Percentiles rank a stretch among this genome's conserved stretches.
These are phyloP conservation scores for Fraxinus angustifolia DNA, from an alignment of 305 asterid genomes.

Conservation along the genomic window DNA sequence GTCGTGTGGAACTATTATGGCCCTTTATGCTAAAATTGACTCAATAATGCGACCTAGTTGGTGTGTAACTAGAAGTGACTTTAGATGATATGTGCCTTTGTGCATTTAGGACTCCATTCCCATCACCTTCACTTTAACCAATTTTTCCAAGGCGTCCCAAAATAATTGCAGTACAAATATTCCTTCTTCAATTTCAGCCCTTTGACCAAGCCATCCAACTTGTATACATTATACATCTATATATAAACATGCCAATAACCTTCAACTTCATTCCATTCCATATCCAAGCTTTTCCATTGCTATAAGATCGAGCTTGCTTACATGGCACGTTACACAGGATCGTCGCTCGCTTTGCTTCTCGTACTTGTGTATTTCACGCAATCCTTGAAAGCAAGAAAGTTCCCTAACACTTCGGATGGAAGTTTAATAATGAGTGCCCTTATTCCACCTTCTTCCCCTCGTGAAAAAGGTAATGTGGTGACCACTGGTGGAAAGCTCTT, in stretches of 20 bases:
- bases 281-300: neutral
- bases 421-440: slow-evolving; percentile 17
- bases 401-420: neutral
- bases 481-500: neutral
- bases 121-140: neutral
- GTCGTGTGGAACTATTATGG: too few relatives aligned
- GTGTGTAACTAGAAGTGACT: neutral
- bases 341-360: neutral
- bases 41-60: too few relatives aligned
- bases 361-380: neutral
- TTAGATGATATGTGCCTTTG: neutral
- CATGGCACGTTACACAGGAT: neutral
- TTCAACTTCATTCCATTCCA: neutral
- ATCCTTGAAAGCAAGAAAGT: neutral
- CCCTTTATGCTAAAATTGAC: too few relatives aligned
- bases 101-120: neutral
- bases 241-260: neutral
- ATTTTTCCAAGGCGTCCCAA: neutral
- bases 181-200: neutral
- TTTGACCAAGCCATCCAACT: neutral
- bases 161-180: neutral
- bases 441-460: slow-evolving; percentile 26
- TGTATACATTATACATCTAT: neutral
- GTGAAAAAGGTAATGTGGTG: slow-evolving; percentile 18
- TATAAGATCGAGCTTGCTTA: neutral